A percentile compares a stretch with the other conserved stretches of the same genome.
Conservation (phyloP, 2,329 filamentous ascomycete genomes). For the Aureobasidium sp. region DNA sequence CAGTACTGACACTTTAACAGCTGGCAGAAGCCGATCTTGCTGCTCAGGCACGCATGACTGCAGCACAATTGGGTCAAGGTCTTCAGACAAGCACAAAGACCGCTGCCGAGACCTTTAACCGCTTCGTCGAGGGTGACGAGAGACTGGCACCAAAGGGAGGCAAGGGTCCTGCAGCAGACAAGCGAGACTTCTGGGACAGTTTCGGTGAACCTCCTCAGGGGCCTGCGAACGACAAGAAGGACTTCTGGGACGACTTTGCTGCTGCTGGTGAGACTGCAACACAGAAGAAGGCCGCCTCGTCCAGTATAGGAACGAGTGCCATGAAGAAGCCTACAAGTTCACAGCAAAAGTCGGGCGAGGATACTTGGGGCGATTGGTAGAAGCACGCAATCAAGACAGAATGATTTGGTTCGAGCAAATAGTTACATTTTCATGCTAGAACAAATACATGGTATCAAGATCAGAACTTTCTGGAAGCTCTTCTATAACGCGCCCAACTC, state of each 20-base stretch:
- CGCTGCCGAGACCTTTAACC: constrained; percentile 71
- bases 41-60: constrained; percentile 52
- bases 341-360: constrained; percentile 36
- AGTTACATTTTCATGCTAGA: constrained; percentile 6
- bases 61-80: constrained; percentile 49
- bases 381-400: background rate
- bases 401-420: background rate
- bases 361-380: constrained; percentile 50
- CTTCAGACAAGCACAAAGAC: constrained; percentile 59
- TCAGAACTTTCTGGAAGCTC: background rate
- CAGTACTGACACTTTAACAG: constrained; percentile 36
- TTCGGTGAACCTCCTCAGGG: constrained; percentile 61
- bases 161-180: constrained; percentile 50
- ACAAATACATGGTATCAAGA: constrained; percentile 11
- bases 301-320: constrained; percentile 55
- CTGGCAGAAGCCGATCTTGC: constrained; percentile 59
- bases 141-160: constrained; percentile 35
- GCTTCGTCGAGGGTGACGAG: constrained; percentile 74
- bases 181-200: constrained; percentile 85
- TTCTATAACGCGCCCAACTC: constrained; percentile 79
- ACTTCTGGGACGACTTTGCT: constrained; percentile 44
- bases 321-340: constrained; percentile 43
- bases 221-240: constrained; percentile 43
- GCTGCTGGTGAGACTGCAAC: constrained; percentile 27
- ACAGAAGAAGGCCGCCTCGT: constrained; percentile 31